Base-by-base conservation (phyloP, 1,284 basidiomycete species). In the Irpex sp. region DNA sequence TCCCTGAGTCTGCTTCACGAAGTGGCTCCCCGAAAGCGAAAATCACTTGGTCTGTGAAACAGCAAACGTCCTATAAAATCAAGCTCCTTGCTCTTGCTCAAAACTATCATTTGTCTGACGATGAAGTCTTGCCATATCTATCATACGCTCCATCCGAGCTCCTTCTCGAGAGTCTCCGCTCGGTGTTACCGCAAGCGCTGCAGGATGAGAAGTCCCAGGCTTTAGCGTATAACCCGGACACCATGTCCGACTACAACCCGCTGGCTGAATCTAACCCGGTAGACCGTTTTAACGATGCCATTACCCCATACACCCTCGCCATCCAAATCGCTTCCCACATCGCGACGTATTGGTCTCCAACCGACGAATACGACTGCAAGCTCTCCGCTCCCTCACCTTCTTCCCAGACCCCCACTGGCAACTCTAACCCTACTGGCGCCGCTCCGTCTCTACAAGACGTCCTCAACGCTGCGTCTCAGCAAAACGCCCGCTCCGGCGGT, bases 341-440 rank as follows among this genome's bases (percentile, higher is more conserved):
- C 3, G 81, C 84, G 33, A 74, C 74, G 9, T 86, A 75, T 66
- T 92, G 87, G 87, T 79, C 81, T 36, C 78, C 87, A 1, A 88
- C 88, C 2, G 87, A 92, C 63, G 84, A 87, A 59, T 91, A 84
- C 81, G 80, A 84, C 23, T 84, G 83, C 65, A 82, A 80, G 63
- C 82, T 83, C 65, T 56, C 52, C 33, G 61, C 70, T 49, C 65
- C 64, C 19, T 21, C 36, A 21, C 54, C 64, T 23, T 58, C 42
- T 18, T 61, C 1, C 39, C 64, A 51, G 52, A 10, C 52, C 28
- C 33, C 52, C 28, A 16, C 28, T 16, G n/a, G 10, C 14, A 19
- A 54, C 14, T 16, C 33, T 10, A 19, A 54, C 14, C 14, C 33
- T 10, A 14, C 21, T 14, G 48, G 48, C 14, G 16, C 14, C 14